These are phyloP conservation scores for Penicillium italicum DNA, from an alignment of 2,329 filamentous ascomycete genomes.

Conservation along the genomic window DNA sequence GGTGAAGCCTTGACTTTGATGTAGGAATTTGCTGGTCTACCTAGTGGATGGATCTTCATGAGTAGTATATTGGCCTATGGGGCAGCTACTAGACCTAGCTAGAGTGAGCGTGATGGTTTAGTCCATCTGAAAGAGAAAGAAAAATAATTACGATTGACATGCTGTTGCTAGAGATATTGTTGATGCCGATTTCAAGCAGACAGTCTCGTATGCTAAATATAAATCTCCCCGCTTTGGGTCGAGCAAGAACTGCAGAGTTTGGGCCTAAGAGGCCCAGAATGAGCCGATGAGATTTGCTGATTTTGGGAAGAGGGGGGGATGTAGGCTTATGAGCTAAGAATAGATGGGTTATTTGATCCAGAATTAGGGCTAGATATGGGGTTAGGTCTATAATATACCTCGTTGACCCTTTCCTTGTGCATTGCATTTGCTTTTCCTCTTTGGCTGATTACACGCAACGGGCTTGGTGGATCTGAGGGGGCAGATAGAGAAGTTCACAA, in stretches of 20 bases:
- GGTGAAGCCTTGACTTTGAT: background rate
- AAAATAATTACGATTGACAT: background rate
- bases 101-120: background rate
- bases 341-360: conserved; percentile 19
- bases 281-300: background rate
- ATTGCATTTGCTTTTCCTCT: background rate
- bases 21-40: background rate
- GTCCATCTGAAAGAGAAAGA: background rate
- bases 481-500: background rate
- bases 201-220: background rate
- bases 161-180: background rate
- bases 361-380: background rate
- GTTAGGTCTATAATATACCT: background rate
- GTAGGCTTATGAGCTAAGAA: conserved; percentile 16
- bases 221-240: background rate
- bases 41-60: background rate
- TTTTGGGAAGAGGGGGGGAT: conserved; percentile 8
- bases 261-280: background rate
- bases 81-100: too few relatives aligned
- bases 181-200: too few relatives aligned
- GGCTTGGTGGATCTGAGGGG: too few relatives aligned
- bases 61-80: background rate
- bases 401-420: background rate
- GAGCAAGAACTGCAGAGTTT: background rate
- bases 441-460: background rate